These are phyloP conservation scores for Zoysia matrella DNA, from an alignment of 202 grass and related monocot species.

Conservation along the genomic window DNA sequence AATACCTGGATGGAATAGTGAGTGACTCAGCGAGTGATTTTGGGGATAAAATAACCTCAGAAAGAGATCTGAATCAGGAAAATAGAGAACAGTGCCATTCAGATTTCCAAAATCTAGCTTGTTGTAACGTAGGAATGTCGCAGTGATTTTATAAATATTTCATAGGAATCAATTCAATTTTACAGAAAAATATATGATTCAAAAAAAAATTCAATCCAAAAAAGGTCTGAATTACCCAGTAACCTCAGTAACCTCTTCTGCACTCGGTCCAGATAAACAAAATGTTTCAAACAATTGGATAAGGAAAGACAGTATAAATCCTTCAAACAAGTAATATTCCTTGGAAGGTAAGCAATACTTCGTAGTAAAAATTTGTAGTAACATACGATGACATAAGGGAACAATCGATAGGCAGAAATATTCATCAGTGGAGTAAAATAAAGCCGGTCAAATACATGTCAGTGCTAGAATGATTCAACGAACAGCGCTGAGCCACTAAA, in stretches of 20 bases:
- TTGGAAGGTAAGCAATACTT: not conserved
- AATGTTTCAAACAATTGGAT: slow-evolving; percentile 6
- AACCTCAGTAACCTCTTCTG: not conserved
- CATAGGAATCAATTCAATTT: no score
- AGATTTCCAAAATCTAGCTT: slow-evolving; percentile 6
- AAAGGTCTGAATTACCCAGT: not conserved
- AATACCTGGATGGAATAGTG: not conserved
- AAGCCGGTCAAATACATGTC: not conserved
- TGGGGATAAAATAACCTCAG: not conserved
- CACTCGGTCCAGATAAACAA: not conserved
- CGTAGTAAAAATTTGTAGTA: not conserved
- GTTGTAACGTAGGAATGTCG: no score
- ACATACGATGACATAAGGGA: not conserved
- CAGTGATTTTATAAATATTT: no score
- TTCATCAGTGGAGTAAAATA: not conserved
- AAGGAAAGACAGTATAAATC: slow-evolving; percentile 7
- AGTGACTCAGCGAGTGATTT: not conserved
- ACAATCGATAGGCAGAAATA: not conserved
- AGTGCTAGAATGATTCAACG: not conserved
- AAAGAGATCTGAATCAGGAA: slow-evolving; percentile 24
- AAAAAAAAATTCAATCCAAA: no score
- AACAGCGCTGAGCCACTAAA: not conserved
- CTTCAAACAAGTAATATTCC: not conserved
- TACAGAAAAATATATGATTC: no score
- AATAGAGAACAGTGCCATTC: not conserved